Evolutionary conservation across 108 stramenopile genomes (phyloP).

Genomic region (Cyclotella baltica): DNA sequence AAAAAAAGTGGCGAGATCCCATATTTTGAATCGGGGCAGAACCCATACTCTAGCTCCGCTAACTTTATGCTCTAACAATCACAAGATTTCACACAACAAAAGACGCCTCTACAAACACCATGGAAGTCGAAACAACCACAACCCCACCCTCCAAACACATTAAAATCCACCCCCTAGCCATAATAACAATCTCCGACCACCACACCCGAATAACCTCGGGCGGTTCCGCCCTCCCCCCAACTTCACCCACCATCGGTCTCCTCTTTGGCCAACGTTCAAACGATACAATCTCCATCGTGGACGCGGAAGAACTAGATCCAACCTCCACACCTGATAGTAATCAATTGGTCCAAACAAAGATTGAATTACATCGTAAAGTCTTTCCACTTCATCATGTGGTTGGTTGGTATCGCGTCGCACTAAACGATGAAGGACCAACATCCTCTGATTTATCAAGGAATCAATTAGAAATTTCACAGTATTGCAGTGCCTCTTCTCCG

Average conservation of each 20-base stretch:
- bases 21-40: too few species aligned
- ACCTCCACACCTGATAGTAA: conserved; percentile 17
- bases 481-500: conserved; percentile 50
- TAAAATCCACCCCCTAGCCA: conserved; percentile 65
- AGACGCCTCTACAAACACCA: neutral
- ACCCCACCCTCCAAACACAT: conserved; percentile 12
- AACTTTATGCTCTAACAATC: neutral
- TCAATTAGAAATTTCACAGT: conserved; percentile 50
- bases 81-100: neutral
- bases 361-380: conserved; percentile 81
- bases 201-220: conserved; percentile 80
- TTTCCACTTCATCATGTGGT: conserved; percentile 80
- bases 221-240: conserved; percentile 66
- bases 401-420: conserved; percentile 82
- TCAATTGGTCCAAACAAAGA: conserved; percentile 57
- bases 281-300: conserved; percentile 25
- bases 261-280: conserved; percentile 10
- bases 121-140: conserved; percentile 4
- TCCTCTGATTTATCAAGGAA: conserved; percentile 64
- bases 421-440: conserved; percentile 48
- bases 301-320: conserved; percentile 41
- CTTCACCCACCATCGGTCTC: conserved; percentile 73
- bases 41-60: too few species aligned
- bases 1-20: too few species aligned
- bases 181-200: conserved; percentile 88